Conservation (phyloP, 129 eudicot species). For the Mikania micrantha region DNA sequence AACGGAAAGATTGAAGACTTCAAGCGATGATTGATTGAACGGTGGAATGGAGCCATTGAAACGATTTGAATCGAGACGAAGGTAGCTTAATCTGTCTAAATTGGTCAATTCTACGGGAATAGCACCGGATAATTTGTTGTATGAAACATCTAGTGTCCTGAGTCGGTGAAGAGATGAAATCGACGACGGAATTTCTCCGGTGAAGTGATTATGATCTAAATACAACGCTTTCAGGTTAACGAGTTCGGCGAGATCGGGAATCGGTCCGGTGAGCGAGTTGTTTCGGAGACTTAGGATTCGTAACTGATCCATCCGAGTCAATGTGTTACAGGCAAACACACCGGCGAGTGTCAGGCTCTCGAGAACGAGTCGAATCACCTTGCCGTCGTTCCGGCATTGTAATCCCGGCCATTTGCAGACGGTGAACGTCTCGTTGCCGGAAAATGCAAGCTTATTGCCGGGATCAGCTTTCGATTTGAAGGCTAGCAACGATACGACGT, state of each 20-base stretch:
- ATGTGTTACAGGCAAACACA: conserved; percentile 37
- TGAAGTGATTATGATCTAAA: conserved; percentile 51
- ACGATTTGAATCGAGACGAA: conserved; percentile 63
- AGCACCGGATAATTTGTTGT: conserved; percentile 50
- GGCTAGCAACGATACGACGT: conserved; percentile 37
- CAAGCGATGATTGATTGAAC: conserved; percentile 49
- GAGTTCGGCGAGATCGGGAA: conserved; percentile 62
- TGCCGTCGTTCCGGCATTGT: conserved; percentile 30
- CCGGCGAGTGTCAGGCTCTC: conserved; percentile 48
- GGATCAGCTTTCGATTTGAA: conserved; percentile 70
- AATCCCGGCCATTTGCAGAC: conserved; percentile 80
- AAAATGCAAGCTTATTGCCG: conserved; percentile 31
- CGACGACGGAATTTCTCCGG: conserved; percentile 57
- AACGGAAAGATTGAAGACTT: conserved; percentile 55
- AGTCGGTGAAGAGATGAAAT: conserved; percentile 58
- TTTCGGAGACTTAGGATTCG: conserved; percentile 65
- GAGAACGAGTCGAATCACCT: conserved; percentile 41
- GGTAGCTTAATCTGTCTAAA: conserved; percentile 41
- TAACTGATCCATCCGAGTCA: conserved; percentile 56
- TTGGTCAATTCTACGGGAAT: conserved; percentile 35
- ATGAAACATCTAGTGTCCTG: conserved; percentile 59
- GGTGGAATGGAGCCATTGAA: conserved; percentile 70
- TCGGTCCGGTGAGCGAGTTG: conserved; percentile 83
- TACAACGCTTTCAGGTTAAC: conserved; percentile 55
- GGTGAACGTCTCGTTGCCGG: not conserved